Evolutionary conservation across 1,284 basidiomycete genomes (phyloP).

Genomic region (Chalciporus piperatoides): DNA sequence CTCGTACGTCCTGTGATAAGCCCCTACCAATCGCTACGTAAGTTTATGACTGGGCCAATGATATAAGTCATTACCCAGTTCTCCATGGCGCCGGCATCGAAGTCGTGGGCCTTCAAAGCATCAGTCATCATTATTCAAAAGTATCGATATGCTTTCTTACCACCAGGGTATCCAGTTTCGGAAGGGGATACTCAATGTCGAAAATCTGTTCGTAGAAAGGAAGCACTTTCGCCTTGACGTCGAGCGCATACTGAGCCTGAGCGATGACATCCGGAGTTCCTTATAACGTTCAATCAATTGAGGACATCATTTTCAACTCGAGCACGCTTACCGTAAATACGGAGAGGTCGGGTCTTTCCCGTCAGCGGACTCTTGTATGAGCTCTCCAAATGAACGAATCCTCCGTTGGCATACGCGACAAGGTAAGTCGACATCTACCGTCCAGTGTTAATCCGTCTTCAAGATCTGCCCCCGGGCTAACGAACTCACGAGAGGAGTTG

Average conservation of each 20-base stretch:
- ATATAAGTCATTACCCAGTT: conserved; percentile 59
- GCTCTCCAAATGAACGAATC: conserved; percentile 72
- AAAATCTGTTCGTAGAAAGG: conserved; percentile 95
- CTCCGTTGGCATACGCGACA: conserved; percentile 88
- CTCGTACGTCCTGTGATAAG: conserved; percentile 89
- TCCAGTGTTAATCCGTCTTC: background rate
- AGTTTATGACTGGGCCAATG: background rate
- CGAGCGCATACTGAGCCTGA: conserved; percentile 81
- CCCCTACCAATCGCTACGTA: conserved; percentile 44
- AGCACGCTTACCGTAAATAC: conserved; percentile 66
- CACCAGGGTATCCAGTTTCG: conserved; percentile 88
- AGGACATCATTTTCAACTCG: background rate
- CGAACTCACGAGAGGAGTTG: conserved; percentile 51
- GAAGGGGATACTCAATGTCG: conserved; percentile 87
- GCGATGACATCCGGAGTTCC: conserved; percentile 86
- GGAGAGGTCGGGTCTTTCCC: conserved; percentile 77
- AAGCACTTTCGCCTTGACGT: conserved; percentile 83
- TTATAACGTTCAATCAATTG: conserved; percentile 28
- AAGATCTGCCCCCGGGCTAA: background rate
- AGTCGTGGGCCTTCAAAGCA: conserved; percentile 64
- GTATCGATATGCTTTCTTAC: conserved; percentile 37
- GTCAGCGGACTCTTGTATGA: conserved; percentile 82
- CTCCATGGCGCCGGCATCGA: conserved; percentile 93
- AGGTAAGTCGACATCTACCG: conserved; percentile 83
- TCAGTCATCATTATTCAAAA: background rate